A percentile compares a stretch with the other conserved stretches of the same genome.
Conservation (phyloP, 345 rosid species). For the Arabis hirsuta region DNA sequence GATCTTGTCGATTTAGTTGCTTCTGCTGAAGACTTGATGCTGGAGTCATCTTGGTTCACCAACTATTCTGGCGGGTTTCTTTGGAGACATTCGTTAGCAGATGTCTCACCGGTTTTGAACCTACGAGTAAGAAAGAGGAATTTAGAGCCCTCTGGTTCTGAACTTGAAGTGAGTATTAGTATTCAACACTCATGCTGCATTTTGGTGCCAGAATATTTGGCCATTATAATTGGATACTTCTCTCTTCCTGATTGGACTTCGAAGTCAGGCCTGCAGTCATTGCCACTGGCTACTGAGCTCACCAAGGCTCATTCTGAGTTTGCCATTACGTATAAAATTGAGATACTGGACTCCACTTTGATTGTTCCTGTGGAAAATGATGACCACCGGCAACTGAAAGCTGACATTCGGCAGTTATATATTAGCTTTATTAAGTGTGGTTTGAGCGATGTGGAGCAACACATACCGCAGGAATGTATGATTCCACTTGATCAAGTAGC, state of each 20-base stretch:
- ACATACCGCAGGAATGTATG: constrained; percentile 59
- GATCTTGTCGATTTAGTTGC: constrained; percentile 65
- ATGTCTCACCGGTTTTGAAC: constrained; percentile 67
- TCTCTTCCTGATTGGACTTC: constrained; percentile 79
- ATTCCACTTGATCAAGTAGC: constrained; percentile 58
- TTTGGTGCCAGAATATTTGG: constrained; percentile 73
- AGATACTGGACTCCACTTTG: constrained; percentile 71
- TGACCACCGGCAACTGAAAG: constrained; percentile 56
- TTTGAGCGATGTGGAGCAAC: constrained; percentile 49
- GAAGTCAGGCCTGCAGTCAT: constrained; percentile 47
- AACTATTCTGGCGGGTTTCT: constrained; percentile 56
- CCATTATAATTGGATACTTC: constrained; percentile 82
- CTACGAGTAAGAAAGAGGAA: constrained; percentile 63
- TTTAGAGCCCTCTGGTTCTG: constrained; percentile 51
- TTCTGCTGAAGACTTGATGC: constrained; percentile 65
- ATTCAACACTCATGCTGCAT: constrained; percentile 83
- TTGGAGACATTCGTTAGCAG: constrained; percentile 67
- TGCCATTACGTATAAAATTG: constrained; percentile 62
- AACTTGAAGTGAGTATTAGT: constrained; percentile 80
- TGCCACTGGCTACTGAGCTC: constrained; percentile 37
- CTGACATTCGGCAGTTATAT: constrained; percentile 60
- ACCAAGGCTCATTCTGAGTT: constrained; percentile 35
- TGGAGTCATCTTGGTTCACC: constrained; percentile 71
- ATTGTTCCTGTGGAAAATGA: constrained; percentile 61
- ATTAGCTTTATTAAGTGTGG: constrained; percentile 55